These are phyloP conservation scores for Mycena amicta DNA, from an alignment of 768 basidiomycete genomes.

Conservation along the genomic window DNA sequence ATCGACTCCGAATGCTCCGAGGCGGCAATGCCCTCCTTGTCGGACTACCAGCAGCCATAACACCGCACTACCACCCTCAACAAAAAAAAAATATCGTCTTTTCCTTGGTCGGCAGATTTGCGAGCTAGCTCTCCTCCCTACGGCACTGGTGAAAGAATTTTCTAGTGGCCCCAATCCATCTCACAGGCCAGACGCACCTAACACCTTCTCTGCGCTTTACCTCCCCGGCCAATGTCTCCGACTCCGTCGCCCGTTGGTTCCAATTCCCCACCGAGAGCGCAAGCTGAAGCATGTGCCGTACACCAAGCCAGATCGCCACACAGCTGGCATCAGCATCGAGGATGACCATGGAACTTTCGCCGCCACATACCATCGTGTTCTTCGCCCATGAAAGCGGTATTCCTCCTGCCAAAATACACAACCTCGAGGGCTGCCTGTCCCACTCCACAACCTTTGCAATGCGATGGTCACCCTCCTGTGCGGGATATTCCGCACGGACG, in stretches of 20 bases:
- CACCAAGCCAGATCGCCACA: not conserved
- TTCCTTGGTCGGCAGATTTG: too few species aligned
- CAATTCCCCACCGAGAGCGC: conserved; percentile 5
- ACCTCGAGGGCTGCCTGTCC: not conserved
- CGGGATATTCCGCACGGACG: conserved; percentile 5
- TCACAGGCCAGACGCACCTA: not conserved
- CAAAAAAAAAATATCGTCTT: not conserved
- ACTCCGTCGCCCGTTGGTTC: conserved; percentile 19
- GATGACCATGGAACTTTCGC: conserved; percentile 10
- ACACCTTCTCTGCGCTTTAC: conserved; percentile 17
- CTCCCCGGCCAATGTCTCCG: conserved; percentile 13
- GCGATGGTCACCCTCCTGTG: conserved; percentile 6
- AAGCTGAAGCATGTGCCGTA: conserved; percentile 14
- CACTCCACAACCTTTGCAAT: conserved; percentile 9
- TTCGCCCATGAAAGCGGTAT: too few species aligned
- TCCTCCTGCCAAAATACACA: not conserved
- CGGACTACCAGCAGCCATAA: conserved; percentile 10
- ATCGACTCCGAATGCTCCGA: conserved; percentile 3
- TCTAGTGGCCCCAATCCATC: conserved; percentile 10
- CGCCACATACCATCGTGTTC: conserved; percentile 17
- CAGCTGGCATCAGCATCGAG: conserved; percentile 11
- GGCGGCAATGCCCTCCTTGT: conserved; percentile 6
- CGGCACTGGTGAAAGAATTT: too few species aligned
- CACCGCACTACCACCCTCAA: conserved; percentile 8
- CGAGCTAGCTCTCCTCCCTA: too few species aligned